Base-by-base conservation (phyloP, 2,329 filamentous ascomycete genomes). In the Orbilia ellipsospora region DNA sequence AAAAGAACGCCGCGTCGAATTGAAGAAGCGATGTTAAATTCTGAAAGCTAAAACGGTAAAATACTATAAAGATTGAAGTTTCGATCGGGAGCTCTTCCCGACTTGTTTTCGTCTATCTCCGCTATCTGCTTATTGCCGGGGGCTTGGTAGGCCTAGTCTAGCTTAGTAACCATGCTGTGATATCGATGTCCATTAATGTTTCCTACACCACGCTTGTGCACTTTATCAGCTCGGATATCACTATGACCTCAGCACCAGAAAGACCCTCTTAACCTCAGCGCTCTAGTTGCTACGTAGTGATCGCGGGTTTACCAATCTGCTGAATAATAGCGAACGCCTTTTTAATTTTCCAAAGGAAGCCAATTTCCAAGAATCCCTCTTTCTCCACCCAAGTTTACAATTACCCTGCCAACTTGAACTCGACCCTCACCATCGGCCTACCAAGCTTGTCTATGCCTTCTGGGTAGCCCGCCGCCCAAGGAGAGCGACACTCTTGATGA, bases 401-500 rank as follows among this genome's bases (percentile, higher is more conserved):
- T 55, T 26, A 36, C 31, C 31, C 2, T 36, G 51, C 48, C 45
- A 42, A 44, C 26, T 6, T 48, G 26, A 16, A 52, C 59, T 48
- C 59, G 61, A 65, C 15, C 26, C 20, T 20, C 36, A 57, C 16
- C 51, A 66, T 52, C 55, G 42, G 45, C 28, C 13, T 26, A 42
- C 13, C 16, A 59, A 44, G 18, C 42, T 44, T 18, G 44, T 36
- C 45, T 23, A 4, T 51, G 42, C 54, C 42, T 52, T 60, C 54
- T 67, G 63, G 62, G 62, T 57, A 26, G 23, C 28, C n/a, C 20
- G 44, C 52, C 20, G 44, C 52, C 62, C 62, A 50, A 66, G 63
- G 52, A 67, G 63, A 52, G 63, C 63, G 16, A 61, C 55, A 64
- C 52, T 60, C 54, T 75, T 69, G 59, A 75, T 75, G 72, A 68